Base-by-base conservation (phyloP, 2,329 filamentous ascomycete genomes). In the Cadophora gregata region DNA sequence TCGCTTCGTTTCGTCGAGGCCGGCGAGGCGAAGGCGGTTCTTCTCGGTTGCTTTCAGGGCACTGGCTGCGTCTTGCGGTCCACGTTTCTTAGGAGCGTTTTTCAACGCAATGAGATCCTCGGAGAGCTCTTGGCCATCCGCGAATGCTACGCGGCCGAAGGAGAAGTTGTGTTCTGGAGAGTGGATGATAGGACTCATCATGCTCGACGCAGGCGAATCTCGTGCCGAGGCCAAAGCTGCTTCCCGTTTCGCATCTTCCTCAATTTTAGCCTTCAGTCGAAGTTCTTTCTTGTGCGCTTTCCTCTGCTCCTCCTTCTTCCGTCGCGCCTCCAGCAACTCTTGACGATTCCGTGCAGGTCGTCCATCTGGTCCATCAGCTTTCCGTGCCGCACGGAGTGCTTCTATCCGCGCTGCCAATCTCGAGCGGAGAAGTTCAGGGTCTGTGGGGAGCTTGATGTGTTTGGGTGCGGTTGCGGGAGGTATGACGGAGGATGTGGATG, bases 71-170 rank as follows among this genome's bases (percentile, higher is more conserved):
- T 99, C 96, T 65, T 90, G 90, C 1, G 93, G 91, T 0, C 94
- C 94, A 79, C 92, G 93, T 79, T 88, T 90, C 81, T 91, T 93
- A 75, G 86, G 86, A 68, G 88, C 85, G 63, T 90, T 89, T 19
- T 92, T 79, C 21, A 90, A 81, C 51, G 81, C 81, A 5, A 82
- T 82, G 21, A 92, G 84, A 65, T 90, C 88, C 68, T 92, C 86
- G 60, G 95, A 92, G 59, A 96, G 84, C 69, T 91, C 86, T 61
- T 93, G 86, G 47, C 95, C 95, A 76, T 98, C 95, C 4, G 87
- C 87, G 77, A 98, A 99, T 12, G 93, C 89, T n/a, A 99, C 89
- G 42, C 93, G 90, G 36, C 94, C 93, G 78, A 98, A 99, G 6
- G 93, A 88, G 77, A 97, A 96, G 81, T 90, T 92, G 75, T 88